A percentile compares a stretch with the other conserved stretches of the same genome.
Evolutionary conservation across 202 grass and related monocot species (phyloP).

Genomic region (Saccharum hybrid): DNA sequence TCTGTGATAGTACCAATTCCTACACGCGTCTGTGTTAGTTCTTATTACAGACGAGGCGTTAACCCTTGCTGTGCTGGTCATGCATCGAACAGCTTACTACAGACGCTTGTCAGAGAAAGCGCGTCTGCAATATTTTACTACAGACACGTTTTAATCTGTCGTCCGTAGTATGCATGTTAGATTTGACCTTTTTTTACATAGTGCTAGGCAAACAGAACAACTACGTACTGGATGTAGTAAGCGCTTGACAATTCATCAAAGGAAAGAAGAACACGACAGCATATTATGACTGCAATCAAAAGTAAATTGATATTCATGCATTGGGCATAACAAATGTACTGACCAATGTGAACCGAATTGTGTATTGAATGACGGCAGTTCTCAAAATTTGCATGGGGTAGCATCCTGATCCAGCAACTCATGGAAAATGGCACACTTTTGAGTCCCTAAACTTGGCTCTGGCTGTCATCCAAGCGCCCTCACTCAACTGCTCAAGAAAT

Average conservation of each 20-base stretch:
- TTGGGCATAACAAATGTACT: not conserved
- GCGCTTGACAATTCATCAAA: not conserved
- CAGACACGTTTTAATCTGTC: too few relatives aligned
- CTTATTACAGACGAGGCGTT: too few relatives aligned
- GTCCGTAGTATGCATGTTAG: too few relatives aligned
- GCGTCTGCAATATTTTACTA: too few relatives aligned
- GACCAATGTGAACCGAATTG: not conserved
- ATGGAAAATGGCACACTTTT: not conserved
- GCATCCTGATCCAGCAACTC: not conserved
- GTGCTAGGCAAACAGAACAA: not conserved
- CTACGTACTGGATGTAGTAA: too few relatives aligned
- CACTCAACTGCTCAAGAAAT: not conserved
- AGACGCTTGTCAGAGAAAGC: too few relatives aligned
- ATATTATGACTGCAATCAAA: not conserved
- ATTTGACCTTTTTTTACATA: too few relatives aligned
- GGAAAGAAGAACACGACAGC: not conserved
- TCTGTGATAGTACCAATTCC: too few relatives aligned
- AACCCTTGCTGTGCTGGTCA: too few relatives aligned
- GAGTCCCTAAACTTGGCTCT: not conserved
- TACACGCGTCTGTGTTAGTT: too few relatives aligned
- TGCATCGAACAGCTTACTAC: too few relatives aligned
- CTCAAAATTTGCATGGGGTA: not conserved
- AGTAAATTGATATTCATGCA: not conserved
- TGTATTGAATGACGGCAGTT: not conserved
- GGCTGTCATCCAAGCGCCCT: not conserved